phyloP scores from a whole-genome alignment of 805 yeast species.

The Clavispora fructus region DNA sequence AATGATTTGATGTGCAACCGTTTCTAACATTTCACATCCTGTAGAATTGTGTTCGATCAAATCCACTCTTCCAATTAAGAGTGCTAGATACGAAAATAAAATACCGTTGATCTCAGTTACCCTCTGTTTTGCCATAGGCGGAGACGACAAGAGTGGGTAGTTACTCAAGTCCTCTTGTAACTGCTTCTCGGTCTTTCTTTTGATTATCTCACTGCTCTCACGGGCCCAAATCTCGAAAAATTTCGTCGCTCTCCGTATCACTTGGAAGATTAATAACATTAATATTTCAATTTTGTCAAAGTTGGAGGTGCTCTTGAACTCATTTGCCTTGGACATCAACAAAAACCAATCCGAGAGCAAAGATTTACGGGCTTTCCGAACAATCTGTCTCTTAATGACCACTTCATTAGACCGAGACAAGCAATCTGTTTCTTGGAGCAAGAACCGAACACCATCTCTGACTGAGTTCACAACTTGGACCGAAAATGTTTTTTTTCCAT shows the following conservation, averaged over 20 bases:
- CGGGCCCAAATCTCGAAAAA: conserved; percentile 70
- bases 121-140: conserved; percentile 62
- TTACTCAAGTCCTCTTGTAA: conserved; percentile 33
- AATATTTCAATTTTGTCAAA: conserved; percentile 55
- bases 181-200: conserved; percentile 29
- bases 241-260: conserved; percentile 55
- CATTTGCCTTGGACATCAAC: conserved; percentile 70
- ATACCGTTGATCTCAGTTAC: conserved; percentile 60
- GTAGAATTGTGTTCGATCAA: conserved; percentile 66
- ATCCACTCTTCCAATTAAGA: conserved; percentile 73
- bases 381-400: conserved; percentile 56
- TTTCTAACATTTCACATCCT: conserved; percentile 66
- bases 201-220: conserved; percentile 48
- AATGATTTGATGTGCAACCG: conserved; percentile 63
- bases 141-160: conserved; percentile 41
- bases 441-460: conserved; percentile 64
- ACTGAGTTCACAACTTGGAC: conserved; percentile 56
- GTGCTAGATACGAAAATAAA: conserved; percentile 54
- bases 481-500: conserved; percentile 47
- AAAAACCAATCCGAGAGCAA: conserved; percentile 75
- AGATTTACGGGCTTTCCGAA: conserved; percentile 61
- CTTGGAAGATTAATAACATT: conserved; percentile 61
- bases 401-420: conserved; percentile 68
- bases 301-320: conserved; percentile 60
- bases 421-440: conserved; percentile 66